Base-by-base conservation (phyloP, 768 basidiomycete species). In the Suillus bovinus region DNA sequence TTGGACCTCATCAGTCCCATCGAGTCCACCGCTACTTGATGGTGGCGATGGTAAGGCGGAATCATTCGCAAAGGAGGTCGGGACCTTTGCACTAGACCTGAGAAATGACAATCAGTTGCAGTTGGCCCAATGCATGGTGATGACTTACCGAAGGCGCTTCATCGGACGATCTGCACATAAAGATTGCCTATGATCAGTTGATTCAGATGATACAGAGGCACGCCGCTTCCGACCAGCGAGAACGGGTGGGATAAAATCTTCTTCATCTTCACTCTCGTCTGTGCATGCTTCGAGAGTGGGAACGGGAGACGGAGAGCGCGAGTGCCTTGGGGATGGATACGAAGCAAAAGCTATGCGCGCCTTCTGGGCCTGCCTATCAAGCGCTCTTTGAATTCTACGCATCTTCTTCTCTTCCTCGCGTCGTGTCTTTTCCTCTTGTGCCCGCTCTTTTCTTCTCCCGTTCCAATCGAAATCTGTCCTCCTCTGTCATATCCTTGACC, bases 401-500 rank as follows among this genome's bases (percentile, higher is more conserved):
- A 64, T 60, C 27, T 22, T 24, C 33, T 27, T 17, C 20, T 57
- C 67, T 33, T 68, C 63, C 31, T 55, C 49, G 2, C 59, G 63
- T 4, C 8, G 22, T 9, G 16, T 50, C 52, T 41, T 58, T 27
- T 50, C 47, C 27, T 29, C 20, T 20, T 52, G 39, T 1, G 63
- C 71, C 41, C 67, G 47, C 8, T 63, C 61, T 36, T 64, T n/a
- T 63, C 31, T 61, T 70, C 62, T 66, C 65, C 2, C 20, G 41
- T 22, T 61, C 56, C 16, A 50, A 3, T 11, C 7, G 24, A 7
- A 42, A 16, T 33, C n/a, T 44, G 0, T 61, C 53, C 33, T 56
- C 29, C 4, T 68, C 65, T 0, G 71, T 72, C 50, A 71, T 62
- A 61, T 73, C 73, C 47, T 76, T 72, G 2, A 78, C 71, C 31